These are phyloP conservation scores for Pestalotiopsis sp. DNA, from an alignment of 2,329 filamentous ascomycete genomes.

Conservation along the genomic window DNA sequence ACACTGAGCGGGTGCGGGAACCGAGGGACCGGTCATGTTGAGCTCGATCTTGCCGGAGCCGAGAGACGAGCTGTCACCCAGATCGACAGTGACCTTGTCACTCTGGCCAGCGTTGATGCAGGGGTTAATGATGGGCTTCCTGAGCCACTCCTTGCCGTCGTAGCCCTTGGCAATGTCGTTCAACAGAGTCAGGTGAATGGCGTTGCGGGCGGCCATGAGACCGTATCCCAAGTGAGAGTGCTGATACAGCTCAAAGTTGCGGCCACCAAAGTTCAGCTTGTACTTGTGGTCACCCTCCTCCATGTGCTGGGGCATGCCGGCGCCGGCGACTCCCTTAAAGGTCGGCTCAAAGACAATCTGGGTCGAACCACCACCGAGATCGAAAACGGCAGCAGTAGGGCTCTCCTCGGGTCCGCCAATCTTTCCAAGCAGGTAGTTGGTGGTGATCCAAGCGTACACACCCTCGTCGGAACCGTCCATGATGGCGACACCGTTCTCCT, in stretches of 20 bases:
- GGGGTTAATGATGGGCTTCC: slow-evolving; percentile 42
- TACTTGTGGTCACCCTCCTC: slow-evolving; percentile 96
- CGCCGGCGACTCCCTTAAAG: slow-evolving; percentile 72
- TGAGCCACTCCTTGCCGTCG: slow-evolving; percentile 46
- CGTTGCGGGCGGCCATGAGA: slow-evolving; percentile 89
- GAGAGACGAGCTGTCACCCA: slow-evolving; percentile 68
- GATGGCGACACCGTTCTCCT: slow-evolving; percentile 87
- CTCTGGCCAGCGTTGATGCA: slow-evolving; percentile 81
- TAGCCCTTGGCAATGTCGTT: slow-evolving; percentile 69
- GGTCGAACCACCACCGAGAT: slow-evolving; percentile 94
- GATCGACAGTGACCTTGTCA: slow-evolving; percentile 72
- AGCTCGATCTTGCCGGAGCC: slow-evolving; percentile 65
- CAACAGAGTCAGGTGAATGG: slow-evolving; percentile 78
- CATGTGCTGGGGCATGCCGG: slow-evolving; percentile 85
- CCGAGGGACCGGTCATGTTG: slow-evolving; percentile 84
- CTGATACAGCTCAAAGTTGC: slow-evolving; percentile 92
- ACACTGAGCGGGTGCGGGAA: slow-evolving; percentile 81
- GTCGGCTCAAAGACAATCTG: slow-evolving; percentile 99
- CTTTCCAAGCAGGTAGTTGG: slow-evolving; percentile 97
- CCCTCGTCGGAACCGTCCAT: slow-evolving; percentile 98
- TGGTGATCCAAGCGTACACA: slow-evolving; percentile 98
- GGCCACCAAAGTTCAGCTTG: slow-evolving; percentile 84
- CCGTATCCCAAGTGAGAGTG: slow-evolving; percentile 98
- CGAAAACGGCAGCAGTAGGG: slow-evolving; percentile 91
- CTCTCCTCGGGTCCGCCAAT: slow-evolving; percentile 91